Conservation (phyloP, 352 stramenopile genomes). For the Pilasporangium apinafurcum region DNA sequence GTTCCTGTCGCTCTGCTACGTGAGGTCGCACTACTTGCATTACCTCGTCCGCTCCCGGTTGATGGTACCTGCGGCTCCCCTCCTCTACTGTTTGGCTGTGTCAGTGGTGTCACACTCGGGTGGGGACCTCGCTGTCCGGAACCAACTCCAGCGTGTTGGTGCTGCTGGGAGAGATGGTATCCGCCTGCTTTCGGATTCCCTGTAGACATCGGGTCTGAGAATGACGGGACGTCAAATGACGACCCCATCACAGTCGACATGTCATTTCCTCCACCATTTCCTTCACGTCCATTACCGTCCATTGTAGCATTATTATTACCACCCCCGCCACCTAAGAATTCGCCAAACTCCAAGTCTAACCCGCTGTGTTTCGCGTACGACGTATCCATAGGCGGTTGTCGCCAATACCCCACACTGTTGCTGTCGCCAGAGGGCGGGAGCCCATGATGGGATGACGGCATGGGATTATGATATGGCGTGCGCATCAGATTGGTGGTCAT, state of each 20-base stretch:
- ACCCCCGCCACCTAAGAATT: conserved; percentile 20
- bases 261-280: neutral
- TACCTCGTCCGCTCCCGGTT: neutral
- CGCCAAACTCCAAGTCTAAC: conserved; percentile 33
- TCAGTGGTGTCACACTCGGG: too few species aligned
- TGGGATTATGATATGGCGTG: conserved; percentile 2
- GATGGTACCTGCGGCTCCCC: too few species aligned
- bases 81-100: too few species aligned
- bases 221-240: conserved; percentile 28
- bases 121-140: too few species aligned
- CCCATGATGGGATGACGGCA: neutral
- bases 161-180: conserved; percentile 2
- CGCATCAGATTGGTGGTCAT: conserved; percentile 10
- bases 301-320: conserved; percentile 4
- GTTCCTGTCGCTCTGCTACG: neutral
- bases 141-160: too few species aligned
- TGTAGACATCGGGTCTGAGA: conserved; percentile 17
- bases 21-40: neutral
- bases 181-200: conserved; percentile 1
- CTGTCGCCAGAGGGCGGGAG: too few species aligned
- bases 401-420: conserved; percentile 4
- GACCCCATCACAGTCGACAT: conserved; percentile 19
- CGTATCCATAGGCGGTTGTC: conserved; percentile 1
- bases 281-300: conserved; percentile 1
- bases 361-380: conserved; percentile 9